These are phyloP conservation scores for Protomyces inundatus DNA, from an alignment of 1,139 yeast species.

Conservation along the genomic window DNA sequence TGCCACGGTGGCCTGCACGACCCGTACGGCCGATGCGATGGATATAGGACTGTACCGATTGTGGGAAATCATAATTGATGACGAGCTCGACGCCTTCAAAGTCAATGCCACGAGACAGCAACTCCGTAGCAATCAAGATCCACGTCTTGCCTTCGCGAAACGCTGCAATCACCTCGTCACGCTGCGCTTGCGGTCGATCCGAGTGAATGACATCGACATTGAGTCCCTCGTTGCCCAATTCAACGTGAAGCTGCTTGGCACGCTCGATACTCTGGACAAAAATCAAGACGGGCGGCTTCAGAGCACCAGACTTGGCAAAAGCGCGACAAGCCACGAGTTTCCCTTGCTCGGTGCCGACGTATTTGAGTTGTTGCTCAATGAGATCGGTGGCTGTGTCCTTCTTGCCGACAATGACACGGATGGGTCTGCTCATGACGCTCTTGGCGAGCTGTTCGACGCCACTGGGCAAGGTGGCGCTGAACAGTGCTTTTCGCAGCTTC, in stretches of 20 bases:
- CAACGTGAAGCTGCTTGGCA: slow-evolving; percentile 93
- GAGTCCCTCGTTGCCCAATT: slow-evolving; percentile 78
- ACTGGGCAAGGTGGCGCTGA: slow-evolving; percentile 93
- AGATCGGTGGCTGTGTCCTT: slow-evolving; percentile 85
- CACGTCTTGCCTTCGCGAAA: slow-evolving; percentile 87
- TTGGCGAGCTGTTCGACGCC: slow-evolving; percentile 86
- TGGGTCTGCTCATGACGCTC: slow-evolving; percentile 75
- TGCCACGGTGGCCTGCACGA: slow-evolving; percentile 82
- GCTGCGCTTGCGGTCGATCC: slow-evolving; percentile 82
- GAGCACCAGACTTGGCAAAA: slow-evolving; percentile 68
- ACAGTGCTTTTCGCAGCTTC: slow-evolving; percentile 58
- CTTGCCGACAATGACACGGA: slow-evolving; percentile 84
- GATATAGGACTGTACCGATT: slow-evolving; percentile 87
- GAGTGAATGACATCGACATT: slow-evolving; percentile 96
- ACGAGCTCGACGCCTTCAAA: slow-evolving; percentile 93
- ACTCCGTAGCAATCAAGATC: slow-evolving; percentile 96
- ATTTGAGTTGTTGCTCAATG: slow-evolving; percentile 78
- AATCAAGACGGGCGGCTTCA: slow-evolving; percentile 87
- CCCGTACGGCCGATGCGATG: slow-evolving; percentile 99
- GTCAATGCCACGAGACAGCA: slow-evolving; percentile 92
- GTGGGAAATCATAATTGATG: slow-evolving; percentile 94
- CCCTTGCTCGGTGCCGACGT: slow-evolving; percentile 92
- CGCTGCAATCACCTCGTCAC: slow-evolving; percentile 76
- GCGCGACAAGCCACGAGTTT: slow-evolving; percentile 87
- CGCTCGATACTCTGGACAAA: slow-evolving; percentile 88